phyloP scores from a whole-genome alignment of 2,329 filamentous ascomycete species.

The Penicillium sp. region DNA sequence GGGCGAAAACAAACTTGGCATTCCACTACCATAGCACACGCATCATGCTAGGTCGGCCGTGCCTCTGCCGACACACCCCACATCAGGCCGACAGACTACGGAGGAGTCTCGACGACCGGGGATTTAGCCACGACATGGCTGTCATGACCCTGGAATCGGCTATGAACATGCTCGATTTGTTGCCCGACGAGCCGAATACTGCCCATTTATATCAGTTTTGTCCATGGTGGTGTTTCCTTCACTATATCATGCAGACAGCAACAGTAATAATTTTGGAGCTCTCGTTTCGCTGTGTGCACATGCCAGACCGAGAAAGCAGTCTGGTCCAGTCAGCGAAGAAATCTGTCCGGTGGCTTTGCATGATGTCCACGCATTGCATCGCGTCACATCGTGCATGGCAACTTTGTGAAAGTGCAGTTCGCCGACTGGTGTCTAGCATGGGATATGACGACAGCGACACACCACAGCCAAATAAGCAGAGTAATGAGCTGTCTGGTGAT shows the following conservation, averaged over 20 bases:
- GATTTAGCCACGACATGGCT: slow-evolving; percentile 3
- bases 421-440: slow-evolving; percentile 23
- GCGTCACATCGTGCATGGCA: slow-evolving; percentile 36
- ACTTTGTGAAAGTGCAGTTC: slow-evolving; percentile 28
- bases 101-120: too few relatives aligned
- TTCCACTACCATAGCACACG: too few relatives aligned
- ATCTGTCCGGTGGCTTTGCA: too few relatives aligned
- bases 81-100: too few relatives aligned
- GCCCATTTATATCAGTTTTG: slow-evolving; percentile 32
- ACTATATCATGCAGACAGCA: slow-evolving; percentile 43
- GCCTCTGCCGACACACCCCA: too few relatives aligned
- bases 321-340: too few relatives aligned
- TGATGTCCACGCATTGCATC: slow-evolving; percentile 10
- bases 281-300: slow-evolving; percentile 28
- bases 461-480: neutral
- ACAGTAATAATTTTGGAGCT: slow-evolving; percentile 41
- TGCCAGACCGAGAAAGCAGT: too few relatives aligned
- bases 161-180: slow-evolving; percentile 34
- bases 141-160: slow-evolving; percentile 33
- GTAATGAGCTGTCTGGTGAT: neutral
- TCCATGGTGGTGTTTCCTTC: slow-evolving; percentile 44
- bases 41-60: too few relatives aligned
- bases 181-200: slow-evolving; percentile 37
- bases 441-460: slow-evolving; percentile 12
- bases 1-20: too few relatives aligned